Base-by-base conservation (phyloP, 2,329 filamentous ascomycete species). In the Mycosphaerelloides madeirae region DNA sequence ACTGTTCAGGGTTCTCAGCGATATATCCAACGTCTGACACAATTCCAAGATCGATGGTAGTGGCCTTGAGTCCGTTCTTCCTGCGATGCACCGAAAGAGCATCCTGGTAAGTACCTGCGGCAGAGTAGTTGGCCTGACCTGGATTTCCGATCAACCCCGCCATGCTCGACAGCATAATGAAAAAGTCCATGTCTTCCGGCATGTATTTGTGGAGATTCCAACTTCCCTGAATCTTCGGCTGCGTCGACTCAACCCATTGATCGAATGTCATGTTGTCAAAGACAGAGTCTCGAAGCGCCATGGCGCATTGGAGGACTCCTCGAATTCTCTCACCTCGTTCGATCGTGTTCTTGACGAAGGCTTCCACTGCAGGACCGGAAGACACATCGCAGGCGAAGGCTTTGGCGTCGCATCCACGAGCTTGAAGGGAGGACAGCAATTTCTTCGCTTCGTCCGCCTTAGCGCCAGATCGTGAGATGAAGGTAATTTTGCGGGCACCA, bases 301-400 rank as follows among this genome's bases (percentile, higher is more conserved):
- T 67, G 13, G 65, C 60, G 2, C 52, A 61, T 39, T 75, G 63
- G 1, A 60, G 62, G 0, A 75, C 67, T 13, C 73, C 73, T 0
- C 52, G 63, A 20, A 76, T 65, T 1, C 63, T 4, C 39, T 38
- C 12, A 31, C 39, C 11, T 44, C 49, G 16, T 45, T 37, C 28
- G 43, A 46, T 18, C 41, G 28, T 33, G 43, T 40, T 43, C 12
- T 35, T 36, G 16, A 32, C n/a, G n/a, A 32, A 8, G 35, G 34
- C 6, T 46, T 49, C 3, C 25, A 33, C 18, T 28, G 6, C 28
- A n/a, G n/a, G n/a, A n/a, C n/a, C n/a, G n/a, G n/a, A n/a, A n/a
- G 28, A 29, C 28, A 47, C 22, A 22, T 43, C 33, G 6, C 29
- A 11, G 32, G 43, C 19, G 29, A 33, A 42, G n/a, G 42, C 38